phyloP scores from a whole-genome alignment of 306 rosid species.

The Boehmeria nivea region DNA sequence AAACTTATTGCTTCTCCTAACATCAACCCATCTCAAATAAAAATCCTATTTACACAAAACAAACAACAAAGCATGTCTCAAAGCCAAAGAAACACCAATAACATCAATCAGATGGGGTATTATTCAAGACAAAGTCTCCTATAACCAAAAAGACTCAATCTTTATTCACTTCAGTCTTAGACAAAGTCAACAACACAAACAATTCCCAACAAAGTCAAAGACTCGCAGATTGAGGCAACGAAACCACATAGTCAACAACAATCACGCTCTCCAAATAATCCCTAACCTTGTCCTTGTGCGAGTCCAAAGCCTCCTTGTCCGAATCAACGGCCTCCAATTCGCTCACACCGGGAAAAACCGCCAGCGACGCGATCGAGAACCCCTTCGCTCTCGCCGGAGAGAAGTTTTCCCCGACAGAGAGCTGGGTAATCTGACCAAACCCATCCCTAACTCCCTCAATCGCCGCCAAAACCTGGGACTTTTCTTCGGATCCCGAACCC shows the following conservation, averaged over 20 bases:
- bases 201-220: constrained; percentile 36
- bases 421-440: constrained; percentile 46
- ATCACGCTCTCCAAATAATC: constrained; percentile 54
- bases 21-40: too few relatives aligned
- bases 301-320: constrained; percentile 35
- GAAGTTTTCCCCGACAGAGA: constrained; percentile 64
- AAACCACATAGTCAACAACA: constrained; percentile 59
- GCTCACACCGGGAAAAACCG: constrained; percentile 36
- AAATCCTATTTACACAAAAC: too few relatives aligned
- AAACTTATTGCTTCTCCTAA: too few relatives aligned
- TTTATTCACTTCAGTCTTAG: neutral
- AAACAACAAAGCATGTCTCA: too few relatives aligned
- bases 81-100: too few relatives aligned
- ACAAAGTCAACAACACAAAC: neutral
- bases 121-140: too few relatives aligned
- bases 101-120: too few relatives aligned
- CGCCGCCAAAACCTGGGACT: constrained; percentile 45
- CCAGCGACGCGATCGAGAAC: constrained; percentile 67
- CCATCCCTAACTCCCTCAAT: constrained; percentile 42
- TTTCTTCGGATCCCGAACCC: constrained; percentile 19
- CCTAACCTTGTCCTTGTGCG: constrained; percentile 68
- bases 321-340: constrained; percentile 56
- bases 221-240: constrained; percentile 43
- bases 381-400: constrained; percentile 92
- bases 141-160: too few relatives aligned